phyloP scores from a whole-genome alignment of 768 basidiomycete species.

The Dentipellis fragilis region DNA sequence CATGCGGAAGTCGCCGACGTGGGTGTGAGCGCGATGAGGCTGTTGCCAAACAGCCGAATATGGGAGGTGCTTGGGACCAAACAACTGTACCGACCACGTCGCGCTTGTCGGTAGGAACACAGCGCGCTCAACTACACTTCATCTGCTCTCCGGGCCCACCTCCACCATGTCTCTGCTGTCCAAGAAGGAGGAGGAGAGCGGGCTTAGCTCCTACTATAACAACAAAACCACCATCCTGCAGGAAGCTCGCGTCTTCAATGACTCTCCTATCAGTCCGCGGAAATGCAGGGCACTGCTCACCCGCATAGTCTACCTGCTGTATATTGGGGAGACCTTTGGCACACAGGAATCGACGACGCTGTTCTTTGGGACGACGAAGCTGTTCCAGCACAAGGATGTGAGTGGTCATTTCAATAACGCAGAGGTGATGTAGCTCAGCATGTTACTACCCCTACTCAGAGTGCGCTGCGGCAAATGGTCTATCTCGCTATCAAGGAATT shows the following conservation, averaged over 20 bases:
- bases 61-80: neutral
- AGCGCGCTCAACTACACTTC: neutral
- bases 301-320: constrained; percentile 91
- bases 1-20: neutral
- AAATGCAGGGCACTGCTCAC: constrained; percentile 96
- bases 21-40: neutral
- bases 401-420: constrained; percentile 23
- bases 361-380: constrained; percentile 97
- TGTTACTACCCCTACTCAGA: constrained; percentile 33
- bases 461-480: constrained; percentile 92
- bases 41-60: neutral
- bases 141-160: neutral
- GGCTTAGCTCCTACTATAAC: constrained; percentile 86
- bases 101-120: neutral
- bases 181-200: constrained; percentile 96
- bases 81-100: constrained; percentile 2
- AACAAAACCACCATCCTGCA: constrained; percentile 98
- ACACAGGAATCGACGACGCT: constrained; percentile 95
- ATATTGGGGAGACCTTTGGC: constrained; percentile 89
- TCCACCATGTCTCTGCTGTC: constrained; percentile 63
- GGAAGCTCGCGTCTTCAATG: constrained; percentile 98
- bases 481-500: constrained; percentile 99
- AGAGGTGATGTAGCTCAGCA: neutral
- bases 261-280: constrained; percentile 95
- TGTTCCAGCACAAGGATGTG: constrained; percentile 99